Conservation (phyloP, 129 eudicot genomes). For the Calendula officinalis region DNA sequence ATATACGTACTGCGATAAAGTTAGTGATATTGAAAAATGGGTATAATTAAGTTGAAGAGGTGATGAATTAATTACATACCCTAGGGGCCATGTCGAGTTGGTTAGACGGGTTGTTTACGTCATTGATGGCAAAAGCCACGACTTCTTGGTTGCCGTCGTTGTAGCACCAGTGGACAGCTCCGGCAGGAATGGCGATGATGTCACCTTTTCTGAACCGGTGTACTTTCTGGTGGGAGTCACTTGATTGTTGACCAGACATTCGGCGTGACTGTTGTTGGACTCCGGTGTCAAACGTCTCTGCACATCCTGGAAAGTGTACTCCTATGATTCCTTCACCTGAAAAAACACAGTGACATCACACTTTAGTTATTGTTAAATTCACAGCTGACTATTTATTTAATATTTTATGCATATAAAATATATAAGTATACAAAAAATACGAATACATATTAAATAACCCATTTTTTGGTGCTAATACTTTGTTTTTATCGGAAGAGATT, state of each 20-base stretch:
- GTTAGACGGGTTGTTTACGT: conserved; percentile 72
- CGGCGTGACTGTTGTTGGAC: conserved; percentile 18
- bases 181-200: conserved; percentile 66
- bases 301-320: conserved; percentile 69
- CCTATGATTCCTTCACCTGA: conserved; percentile 64
- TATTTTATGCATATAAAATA: too few relatives aligned
- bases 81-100: conserved; percentile 66
- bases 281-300: conserved; percentile 58
- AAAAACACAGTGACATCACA: too few relatives aligned
- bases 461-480: too few relatives aligned
- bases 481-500: too few relatives aligned
- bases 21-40: not conserved
- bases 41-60: not conserved
- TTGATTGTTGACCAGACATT: conserved; percentile 15
- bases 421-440: too few relatives aligned
- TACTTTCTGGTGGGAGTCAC: conserved; percentile 65
- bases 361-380: too few relatives aligned
- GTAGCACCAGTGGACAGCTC: conserved; percentile 72
- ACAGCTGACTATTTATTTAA: too few relatives aligned
- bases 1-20: too few relatives aligned
- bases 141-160: conserved; percentile 64
- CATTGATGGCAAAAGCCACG: conserved; percentile 48
- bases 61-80: conserved; percentile 23
- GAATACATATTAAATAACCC: too few relatives aligned
- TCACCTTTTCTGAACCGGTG: conserved; percentile 67